Conservation (phyloP, 352 stramenopile genomes). For the Aphanomyces euteiches region DNA sequence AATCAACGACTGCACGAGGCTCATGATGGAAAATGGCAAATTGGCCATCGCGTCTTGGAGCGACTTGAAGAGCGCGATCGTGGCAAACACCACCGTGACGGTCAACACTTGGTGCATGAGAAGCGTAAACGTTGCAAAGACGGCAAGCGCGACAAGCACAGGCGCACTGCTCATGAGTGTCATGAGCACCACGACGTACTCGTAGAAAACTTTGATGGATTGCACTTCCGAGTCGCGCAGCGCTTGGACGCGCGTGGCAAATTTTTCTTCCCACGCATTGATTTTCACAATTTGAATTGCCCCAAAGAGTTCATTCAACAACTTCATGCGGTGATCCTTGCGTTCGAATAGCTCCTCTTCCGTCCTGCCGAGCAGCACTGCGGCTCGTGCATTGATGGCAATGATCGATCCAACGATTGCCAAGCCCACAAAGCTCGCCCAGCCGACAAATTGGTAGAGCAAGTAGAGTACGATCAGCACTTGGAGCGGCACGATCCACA, state of each 20-base stretch:
- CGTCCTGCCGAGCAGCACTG: neutral
- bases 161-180: conserved; percentile 46
- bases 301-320: neutral
- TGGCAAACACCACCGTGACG: conserved; percentile 21
- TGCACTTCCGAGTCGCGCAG: neutral
- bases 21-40: conserved; percentile 8
- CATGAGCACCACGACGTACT: conserved; percentile 46
- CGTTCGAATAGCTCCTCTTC: neutral
- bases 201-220: conserved; percentile 11
- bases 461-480: neutral
- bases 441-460: neutral
- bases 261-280: conserved; percentile 7
- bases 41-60: conserved; percentile 8
- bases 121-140: conserved; percentile 43
- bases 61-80: conserved; percentile 19
- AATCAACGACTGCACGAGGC: neutral
- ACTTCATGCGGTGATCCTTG: neutral
- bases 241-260: neutral
- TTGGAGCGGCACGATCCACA: neutral
- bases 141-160: conserved; percentile 49
- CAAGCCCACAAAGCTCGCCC: neutral
- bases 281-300: neutral
- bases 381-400: neutral
- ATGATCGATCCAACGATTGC: neutral
- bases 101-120: conserved; percentile 24